Evolutionary conservation across 805 yeast genomes (phyloP).

Genomic region (Sungouiozyma ichnusensis): DNA sequence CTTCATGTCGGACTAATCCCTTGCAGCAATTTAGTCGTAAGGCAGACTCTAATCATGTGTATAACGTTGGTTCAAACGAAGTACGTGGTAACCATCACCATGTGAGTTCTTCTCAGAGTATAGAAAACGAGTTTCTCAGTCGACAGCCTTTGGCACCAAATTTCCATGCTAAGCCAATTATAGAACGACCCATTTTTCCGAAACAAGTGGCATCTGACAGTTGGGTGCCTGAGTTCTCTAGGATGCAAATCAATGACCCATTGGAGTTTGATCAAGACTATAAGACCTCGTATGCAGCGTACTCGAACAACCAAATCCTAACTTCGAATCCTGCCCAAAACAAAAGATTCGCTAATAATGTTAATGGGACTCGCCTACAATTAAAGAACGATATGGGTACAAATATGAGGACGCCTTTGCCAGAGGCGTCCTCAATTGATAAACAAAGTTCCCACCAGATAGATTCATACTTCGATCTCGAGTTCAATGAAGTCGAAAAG

Average conservation of each 20-base stretch:
- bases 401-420: background rate
- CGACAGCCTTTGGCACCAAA: background rate
- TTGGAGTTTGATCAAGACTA: constrained; percentile 23
- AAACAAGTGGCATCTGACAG: background rate
- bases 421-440: constrained; percentile 1
- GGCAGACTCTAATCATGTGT: background rate
- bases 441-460: background rate
- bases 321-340: too few species aligned
- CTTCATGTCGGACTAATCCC: constrained; percentile 4
- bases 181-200: background rate
- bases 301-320: too few species aligned
- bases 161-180: background rate
- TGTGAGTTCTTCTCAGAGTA: background rate
- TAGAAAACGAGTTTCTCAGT: background rate
- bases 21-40: constrained; percentile 1
- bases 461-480: constrained; percentile 11
- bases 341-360: too few species aligned
- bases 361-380: too few species aligned
- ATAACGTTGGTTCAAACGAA: background rate
- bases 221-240: constrained; percentile 21
- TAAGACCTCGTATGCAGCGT: constrained; percentile 18
- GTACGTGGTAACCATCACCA: background rate
- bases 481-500: constrained; percentile 17
- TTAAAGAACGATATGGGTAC: background rate
- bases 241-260: constrained; percentile 22